A percentile compares a stretch with the other conserved stretches of the same genome.
Evolutionary conservation across 1,139 yeast species (phyloP).

Genomic region (Kodamaea sp.): DNA sequence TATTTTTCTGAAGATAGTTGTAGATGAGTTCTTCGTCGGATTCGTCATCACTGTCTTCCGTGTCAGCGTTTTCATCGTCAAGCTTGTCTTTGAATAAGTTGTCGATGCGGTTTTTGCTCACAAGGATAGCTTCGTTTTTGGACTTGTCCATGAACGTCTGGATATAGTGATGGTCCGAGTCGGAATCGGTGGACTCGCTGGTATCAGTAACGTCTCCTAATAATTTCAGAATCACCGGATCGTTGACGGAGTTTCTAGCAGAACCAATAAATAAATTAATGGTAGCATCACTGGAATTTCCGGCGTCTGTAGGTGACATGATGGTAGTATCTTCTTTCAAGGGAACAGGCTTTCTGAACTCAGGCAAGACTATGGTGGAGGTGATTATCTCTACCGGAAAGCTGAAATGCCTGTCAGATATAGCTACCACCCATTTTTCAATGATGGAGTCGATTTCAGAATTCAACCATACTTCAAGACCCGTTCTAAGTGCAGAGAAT

Average conservation of each 20-base stretch:
- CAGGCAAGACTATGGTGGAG: slow-evolving; percentile 30
- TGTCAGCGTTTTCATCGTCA: not conserved
- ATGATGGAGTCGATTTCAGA: slow-evolving; percentile 29
- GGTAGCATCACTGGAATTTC: slow-evolving; percentile 6
- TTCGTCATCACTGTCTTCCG: slow-evolving; percentile 1
- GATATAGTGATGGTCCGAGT: slow-evolving; percentile 28
- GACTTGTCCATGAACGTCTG: not conserved
- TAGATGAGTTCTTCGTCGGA: slow-evolving; percentile 9
- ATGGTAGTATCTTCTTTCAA: not conserved
- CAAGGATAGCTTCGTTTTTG: not conserved
- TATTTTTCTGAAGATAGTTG: not conserved
- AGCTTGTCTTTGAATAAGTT: not conserved
- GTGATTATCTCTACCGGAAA: slow-evolving; percentile 43
- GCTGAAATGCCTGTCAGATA: slow-evolving; percentile 32
- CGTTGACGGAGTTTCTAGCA: not conserved
- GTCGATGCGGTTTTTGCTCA: slow-evolving; percentile 1
- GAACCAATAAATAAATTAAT: not conserved
- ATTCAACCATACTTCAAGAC: slow-evolving; percentile 18
- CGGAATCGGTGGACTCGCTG: slow-evolving; percentile 5
- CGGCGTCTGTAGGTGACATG: slow-evolving; percentile 4
- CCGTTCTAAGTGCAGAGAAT: slow-evolving; percentile 8
- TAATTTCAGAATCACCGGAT: not conserved
- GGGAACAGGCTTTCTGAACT: slow-evolving; percentile 1
- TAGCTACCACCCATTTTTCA: slow-evolving; percentile 49
- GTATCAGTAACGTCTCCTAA: not conserved